These are phyloP conservation scores for Lentinula aciculospora DNA, from an alignment of 768 basidiomycete genomes.

Conservation along the genomic window DNA sequence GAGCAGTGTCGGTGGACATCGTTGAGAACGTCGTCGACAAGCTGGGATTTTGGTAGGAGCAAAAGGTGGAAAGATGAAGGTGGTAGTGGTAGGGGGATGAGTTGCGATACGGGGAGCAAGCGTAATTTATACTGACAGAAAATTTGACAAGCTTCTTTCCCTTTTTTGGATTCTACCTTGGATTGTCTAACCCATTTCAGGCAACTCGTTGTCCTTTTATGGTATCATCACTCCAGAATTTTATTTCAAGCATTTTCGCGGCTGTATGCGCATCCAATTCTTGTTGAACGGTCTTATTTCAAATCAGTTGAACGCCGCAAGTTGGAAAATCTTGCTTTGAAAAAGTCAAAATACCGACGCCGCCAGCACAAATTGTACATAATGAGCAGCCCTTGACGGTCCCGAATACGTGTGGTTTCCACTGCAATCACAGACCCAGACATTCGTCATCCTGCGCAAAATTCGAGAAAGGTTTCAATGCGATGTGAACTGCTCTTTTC, in stretches of 20 bases:
- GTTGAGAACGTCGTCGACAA: constrained; percentile 3
- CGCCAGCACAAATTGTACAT: not conserved
- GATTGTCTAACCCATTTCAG: not conserved
- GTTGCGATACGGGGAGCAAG: not conserved
- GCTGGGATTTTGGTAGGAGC: not conserved
- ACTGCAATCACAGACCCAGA: not conserved
- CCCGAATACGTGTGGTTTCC: not conserved
- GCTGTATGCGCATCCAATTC: not conserved
- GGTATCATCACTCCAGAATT: not conserved
- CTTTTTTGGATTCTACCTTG: not conserved
- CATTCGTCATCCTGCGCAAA: not conserved
- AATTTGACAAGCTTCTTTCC: not conserved
- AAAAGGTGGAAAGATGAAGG: not conserved
- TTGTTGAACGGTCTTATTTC: not conserved
- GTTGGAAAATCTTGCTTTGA: not conserved
- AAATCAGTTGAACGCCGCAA: not conserved
- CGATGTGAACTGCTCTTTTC: too few species aligned
- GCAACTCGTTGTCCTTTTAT: not conserved
- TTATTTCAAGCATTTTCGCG: not conserved
- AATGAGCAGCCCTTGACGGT: not conserved
- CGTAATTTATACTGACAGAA: constrained; percentile 5
- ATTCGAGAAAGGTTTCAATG: not conserved
- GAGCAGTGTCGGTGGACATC: constrained; percentile 4
- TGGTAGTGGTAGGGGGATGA: constrained; percentile 1
- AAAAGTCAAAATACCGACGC: not conserved